Percentiles rank a stretch among this genome's conserved stretches.
phyloP scores from a whole-genome alignment of 345 rosid species.

The Passiflora organensis region DNA sequence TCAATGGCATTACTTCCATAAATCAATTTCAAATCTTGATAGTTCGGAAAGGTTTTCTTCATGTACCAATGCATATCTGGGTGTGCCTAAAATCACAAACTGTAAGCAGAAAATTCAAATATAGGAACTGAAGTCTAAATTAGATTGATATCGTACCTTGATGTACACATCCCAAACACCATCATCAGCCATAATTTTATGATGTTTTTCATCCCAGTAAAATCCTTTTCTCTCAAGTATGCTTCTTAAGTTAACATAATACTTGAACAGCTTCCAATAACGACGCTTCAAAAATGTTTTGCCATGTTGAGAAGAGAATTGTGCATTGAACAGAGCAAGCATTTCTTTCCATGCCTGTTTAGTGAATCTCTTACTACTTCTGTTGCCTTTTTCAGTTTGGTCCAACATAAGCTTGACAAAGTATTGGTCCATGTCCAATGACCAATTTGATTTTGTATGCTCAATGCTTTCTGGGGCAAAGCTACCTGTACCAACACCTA shows the following conservation, averaged over 20 bases:
- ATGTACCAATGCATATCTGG: conserved; percentile 35
- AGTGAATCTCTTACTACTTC: conserved; percentile 24
- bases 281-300: conserved; percentile 30
- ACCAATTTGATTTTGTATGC: conserved; percentile 31
- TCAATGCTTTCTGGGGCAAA: conserved; percentile 21
- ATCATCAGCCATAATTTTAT: background rate
- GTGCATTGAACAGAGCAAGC: conserved; percentile 36
- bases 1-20: conserved; percentile 27
- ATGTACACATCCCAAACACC: background rate
- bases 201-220: background rate
- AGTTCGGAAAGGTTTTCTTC: conserved; percentile 32
- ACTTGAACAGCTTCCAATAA: conserved; percentile 34
- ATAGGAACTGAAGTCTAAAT: conserved; percentile 8
- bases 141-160: background rate
- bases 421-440: conserved; percentile 32
- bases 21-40: conserved; percentile 37
- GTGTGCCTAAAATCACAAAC: conserved; percentile 26
- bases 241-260: conserved; percentile 25
- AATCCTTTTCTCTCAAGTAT: conserved; percentile 30
- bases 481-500: conserved; percentile 24
- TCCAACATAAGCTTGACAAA: conserved; percentile 46
- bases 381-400: conserved; percentile 32
- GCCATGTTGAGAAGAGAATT: conserved; percentile 27
- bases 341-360: conserved; percentile 44
- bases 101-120: conserved; percentile 5